Evolutionary conservation across 2,329 filamentous ascomycete species (phyloP).

Genomic region (Fusarium illudens): DNA sequence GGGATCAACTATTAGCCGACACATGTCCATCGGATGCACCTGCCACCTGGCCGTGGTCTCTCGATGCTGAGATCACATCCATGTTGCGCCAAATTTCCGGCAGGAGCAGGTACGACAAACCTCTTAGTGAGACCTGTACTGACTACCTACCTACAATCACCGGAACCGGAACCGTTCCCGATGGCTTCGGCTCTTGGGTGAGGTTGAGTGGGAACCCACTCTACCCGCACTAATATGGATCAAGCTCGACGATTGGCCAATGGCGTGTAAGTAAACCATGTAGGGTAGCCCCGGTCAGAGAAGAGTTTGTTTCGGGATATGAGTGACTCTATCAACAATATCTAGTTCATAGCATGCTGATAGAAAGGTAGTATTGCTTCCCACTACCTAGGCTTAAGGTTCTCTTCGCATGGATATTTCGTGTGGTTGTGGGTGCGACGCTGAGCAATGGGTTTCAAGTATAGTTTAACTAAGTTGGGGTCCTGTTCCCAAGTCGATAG

Average conservation of each 20-base stretch:
- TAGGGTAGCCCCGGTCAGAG: background rate
- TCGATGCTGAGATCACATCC: background rate
- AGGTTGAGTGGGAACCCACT: background rate
- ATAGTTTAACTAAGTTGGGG: too few relatives aligned
- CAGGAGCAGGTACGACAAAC: background rate
- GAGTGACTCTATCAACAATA: background rate
- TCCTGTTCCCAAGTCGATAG: too few relatives aligned
- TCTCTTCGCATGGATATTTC: background rate
- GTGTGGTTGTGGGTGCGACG: background rate
- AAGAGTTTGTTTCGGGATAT: background rate
- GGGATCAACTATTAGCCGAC: background rate
- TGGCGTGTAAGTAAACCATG: constrained; percentile 19
- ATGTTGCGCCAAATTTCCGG: background rate
- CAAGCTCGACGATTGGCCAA: constrained; percentile 9
- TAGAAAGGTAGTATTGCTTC: background rate
- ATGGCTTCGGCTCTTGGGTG: background rate
- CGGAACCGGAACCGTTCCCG: background rate
- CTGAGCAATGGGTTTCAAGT: too few relatives aligned
- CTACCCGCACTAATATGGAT: background rate
- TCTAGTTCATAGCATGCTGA: background rate
- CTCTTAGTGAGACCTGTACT: background rate
- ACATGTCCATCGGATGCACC: background rate
- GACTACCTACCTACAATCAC: background rate
- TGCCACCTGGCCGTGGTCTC: background rate
- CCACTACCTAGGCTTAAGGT: too few relatives aligned